These are phyloP conservation scores for Tulasnella sp. DNA, from an alignment of 768 basidiomycete species.

Conservation along the genomic window DNA sequence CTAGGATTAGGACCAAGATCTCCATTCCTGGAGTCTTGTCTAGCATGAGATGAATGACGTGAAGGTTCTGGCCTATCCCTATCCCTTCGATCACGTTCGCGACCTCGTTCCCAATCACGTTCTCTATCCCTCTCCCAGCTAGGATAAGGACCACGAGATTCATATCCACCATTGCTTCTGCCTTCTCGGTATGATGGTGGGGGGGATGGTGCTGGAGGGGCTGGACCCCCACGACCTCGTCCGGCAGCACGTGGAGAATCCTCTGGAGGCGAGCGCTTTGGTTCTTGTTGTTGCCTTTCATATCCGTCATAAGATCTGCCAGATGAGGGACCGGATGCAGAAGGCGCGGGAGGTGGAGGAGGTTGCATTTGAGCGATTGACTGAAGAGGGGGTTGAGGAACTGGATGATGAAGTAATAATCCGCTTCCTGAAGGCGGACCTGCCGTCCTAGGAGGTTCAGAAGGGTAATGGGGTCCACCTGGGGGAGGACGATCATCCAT, in stretches of 20 bases:
- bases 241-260: slow-evolving; percentile 4
- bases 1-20: slow-evolving; percentile 46
- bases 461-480: slow-evolving; percentile 30
- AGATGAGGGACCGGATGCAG: slow-evolving; percentile 1
- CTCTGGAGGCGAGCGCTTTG: not conserved
- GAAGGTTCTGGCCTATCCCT: too few species aligned
- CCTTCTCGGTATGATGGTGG: not conserved
- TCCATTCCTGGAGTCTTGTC: slow-evolving; percentile 37
- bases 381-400: slow-evolving; percentile 36
- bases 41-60: too few species aligned
- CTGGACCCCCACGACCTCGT: slow-evolving; percentile 4
- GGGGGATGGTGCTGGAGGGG: slow-evolving; percentile 8
- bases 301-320: too few species aligned
- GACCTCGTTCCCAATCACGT: slow-evolving; percentile 26
- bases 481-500: slow-evolving; percentile 56
- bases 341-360: slow-evolving; percentile 17
- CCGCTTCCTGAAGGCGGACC: slow-evolving; percentile 2
- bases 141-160: not conserved
- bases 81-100: slow-evolving; percentile 32
- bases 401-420: slow-evolving; percentile 44
- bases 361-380: slow-evolving; percentile 26
- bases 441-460: slow-evolving; percentile 33
- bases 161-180: not conserved
- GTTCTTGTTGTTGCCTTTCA: slow-evolving; percentile 2
- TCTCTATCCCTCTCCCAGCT: not conserved